Conservation (phyloP, 2,329 filamentous ascomycete genomes). For the Graphilbum sp. region DNA sequence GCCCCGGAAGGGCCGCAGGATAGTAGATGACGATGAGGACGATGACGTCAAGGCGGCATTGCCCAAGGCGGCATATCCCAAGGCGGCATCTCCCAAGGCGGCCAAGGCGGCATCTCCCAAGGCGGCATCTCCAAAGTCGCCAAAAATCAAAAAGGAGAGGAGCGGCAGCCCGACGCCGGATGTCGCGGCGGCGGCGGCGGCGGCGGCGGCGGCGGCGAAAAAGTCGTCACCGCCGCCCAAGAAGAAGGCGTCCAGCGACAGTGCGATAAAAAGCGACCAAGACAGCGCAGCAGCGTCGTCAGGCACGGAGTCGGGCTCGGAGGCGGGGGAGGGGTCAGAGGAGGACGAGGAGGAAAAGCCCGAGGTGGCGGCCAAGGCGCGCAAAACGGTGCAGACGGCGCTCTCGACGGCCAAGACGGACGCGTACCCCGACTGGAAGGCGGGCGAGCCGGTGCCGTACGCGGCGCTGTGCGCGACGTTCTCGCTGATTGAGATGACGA, state of each 20-base stretch:
- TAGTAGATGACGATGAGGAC: conserved; percentile 37
- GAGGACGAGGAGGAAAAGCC: conserved; percentile 43
- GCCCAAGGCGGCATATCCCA: neutral
- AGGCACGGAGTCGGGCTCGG: conserved; percentile 21
- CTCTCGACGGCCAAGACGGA: conserved; percentile 63
- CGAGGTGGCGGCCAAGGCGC: conserved; percentile 54
- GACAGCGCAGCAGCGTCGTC: conserved; percentile 25
- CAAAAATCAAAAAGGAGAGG: conserved; percentile 22
- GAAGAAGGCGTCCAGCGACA: too few species aligned
- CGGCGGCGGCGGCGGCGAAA: too few species aligned
- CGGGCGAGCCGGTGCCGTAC: conserved; percentile 79
- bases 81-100: neutral
- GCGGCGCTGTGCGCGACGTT: conserved; percentile 90
- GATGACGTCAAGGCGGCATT: conserved; percentile 13
- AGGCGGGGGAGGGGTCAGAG: conserved; percentile 15
- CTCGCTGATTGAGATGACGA: conserved; percentile 86
- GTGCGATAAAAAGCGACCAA: conserved; percentile 35
- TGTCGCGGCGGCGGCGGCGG: too few species aligned
- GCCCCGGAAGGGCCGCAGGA: conserved; percentile 27
- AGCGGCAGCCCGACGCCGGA: too few species aligned
- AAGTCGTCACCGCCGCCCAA: too few species aligned
- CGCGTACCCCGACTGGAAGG: conserved; percentile 89
- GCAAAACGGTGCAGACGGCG: conserved; percentile 67
- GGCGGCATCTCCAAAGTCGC: conserved; percentile 12
- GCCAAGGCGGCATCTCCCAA: neutral